These are phyloP conservation scores for Amanita phalloides DNA, from an alignment of 768 basidiomycete genomes.

Conservation along the genomic window DNA sequence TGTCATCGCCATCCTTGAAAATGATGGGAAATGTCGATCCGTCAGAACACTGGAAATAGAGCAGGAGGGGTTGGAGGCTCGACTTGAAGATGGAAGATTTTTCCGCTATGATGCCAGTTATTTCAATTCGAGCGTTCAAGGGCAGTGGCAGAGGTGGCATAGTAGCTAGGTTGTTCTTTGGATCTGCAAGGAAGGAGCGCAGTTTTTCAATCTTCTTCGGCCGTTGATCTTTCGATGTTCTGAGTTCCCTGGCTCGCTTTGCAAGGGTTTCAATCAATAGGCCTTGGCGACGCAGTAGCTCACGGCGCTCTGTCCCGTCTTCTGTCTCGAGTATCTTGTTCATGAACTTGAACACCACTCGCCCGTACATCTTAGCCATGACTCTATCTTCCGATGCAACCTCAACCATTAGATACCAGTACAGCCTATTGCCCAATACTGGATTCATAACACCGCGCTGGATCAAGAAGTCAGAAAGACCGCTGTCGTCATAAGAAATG, in stretches of 20 bases:
- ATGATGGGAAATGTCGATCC: constrained; percentile 88
- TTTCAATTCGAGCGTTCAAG: constrained; percentile 75
- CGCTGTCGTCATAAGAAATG: constrained; percentile 83
- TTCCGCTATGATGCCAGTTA: constrained; percentile 83
- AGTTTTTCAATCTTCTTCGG: constrained; percentile 98
- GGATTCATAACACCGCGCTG: constrained; percentile 72
- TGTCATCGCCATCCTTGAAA: constrained; percentile 98
- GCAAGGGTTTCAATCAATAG: constrained; percentile 81
- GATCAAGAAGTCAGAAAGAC: constrained; percentile 88
- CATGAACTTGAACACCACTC: constrained; percentile 86
- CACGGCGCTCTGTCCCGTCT: constrained; percentile 72
- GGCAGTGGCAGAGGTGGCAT: constrained; percentile 83
- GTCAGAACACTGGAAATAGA: constrained; percentile 83
- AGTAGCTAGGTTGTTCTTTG: constrained; percentile 72
- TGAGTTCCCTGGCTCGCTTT: constrained; percentile 77
- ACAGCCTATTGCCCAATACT: constrained; percentile 82
- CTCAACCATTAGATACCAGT: constrained; percentile 99
- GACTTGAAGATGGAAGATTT: constrained; percentile 97
- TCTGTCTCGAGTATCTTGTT: constrained; percentile 76
- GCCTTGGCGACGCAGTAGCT: constrained; percentile 86
- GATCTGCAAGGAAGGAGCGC: constrained; percentile 72
- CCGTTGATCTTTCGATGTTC: constrained; percentile 83
- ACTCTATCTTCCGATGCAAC: constrained; percentile 78
- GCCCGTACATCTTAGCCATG: constrained; percentile 88
- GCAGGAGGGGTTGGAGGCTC: constrained; percentile 82